These are phyloP conservation scores for Malassezia caprae DNA, from an alignment of 1,284 basidiomycete species.

Conservation along the genomic window DNA sequence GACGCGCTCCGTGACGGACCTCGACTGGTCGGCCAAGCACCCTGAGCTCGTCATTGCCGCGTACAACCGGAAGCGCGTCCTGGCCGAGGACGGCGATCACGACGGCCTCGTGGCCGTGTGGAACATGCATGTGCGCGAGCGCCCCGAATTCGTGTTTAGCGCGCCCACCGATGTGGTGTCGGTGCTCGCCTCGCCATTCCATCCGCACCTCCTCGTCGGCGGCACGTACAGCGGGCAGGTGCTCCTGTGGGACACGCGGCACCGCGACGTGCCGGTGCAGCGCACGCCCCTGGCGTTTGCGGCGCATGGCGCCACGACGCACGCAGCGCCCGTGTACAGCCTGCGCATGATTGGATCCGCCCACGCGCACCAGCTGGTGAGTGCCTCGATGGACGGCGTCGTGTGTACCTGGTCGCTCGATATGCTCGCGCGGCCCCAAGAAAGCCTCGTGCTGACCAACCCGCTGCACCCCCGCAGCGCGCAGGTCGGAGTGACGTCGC, in stretches of 20 bases:
- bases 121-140: constrained; percentile 86
- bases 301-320: constrained; percentile 60
- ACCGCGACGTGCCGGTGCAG: constrained; percentile 74
- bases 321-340: constrained; percentile 95
- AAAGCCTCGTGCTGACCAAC: constrained; percentile 30
- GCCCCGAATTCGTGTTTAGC: constrained; percentile 95
- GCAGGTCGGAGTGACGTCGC: constrained; percentile 85
- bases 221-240: constrained; percentile 98
- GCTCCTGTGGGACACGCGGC: constrained; percentile 94
- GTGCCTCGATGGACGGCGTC: constrained; percentile 86
- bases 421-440: constrained; percentile 83
- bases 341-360: constrained; percentile 96
- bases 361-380: constrained; percentile 92
- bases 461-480: constrained; percentile 49
- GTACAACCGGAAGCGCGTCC: constrained; percentile 93
- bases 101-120: constrained; percentile 94
- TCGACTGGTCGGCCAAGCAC: constrained; percentile 98
- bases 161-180: constrained; percentile 95
- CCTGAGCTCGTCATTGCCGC: constrained; percentile 87
- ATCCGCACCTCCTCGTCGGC: constrained; percentile 90
- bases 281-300: constrained; percentile 67
- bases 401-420: constrained; percentile 97
- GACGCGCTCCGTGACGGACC: constrained; percentile 83
- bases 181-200: constrained; percentile 91
- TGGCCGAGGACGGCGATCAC: constrained; percentile 51